Base-by-base conservation (phyloP, 1,284 basidiomycete species). In the Chalciporus sp. region DNA sequence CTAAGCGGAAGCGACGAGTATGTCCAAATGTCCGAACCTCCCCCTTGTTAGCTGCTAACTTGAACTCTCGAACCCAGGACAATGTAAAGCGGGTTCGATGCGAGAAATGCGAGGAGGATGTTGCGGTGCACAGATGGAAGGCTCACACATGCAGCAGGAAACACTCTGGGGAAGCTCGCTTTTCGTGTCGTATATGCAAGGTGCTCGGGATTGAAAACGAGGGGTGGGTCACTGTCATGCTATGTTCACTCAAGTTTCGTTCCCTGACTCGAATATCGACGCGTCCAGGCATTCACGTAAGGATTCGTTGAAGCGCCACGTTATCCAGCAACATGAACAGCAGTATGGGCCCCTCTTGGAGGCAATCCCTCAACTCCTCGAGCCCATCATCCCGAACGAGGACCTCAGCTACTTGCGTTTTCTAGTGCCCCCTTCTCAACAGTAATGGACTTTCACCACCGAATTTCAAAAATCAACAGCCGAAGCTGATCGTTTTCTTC, bases 241-340 rank as follows among this genome's bases (percentile, higher is more conserved):
- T n/a, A 19, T n/a, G 7, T 10, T 10, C 31, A 9, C 31, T 17
- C 12, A 12, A 5, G 12, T 7, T 26, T 23, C 5, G 7, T 16
- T 10, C 44, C 7, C 44, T 46, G 44, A n/a, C n/a, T n/a, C n/a
- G n/a, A n/a, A 46, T 23, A 31, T 33, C 31, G 12, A 19, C 28
- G 5, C 20, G 8, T 23, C n/a, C 31, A 50, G 48, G 10, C 19
- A 29, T 16, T 19, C 39, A 12, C 39, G 48, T 10, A 41, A 26
- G 17, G 48, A 49, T 49, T 42, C 48, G 14, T 39, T 49, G 14
- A 40, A 41, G 39, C 35, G 48, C 9, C 48, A 49, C 48, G 31
- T 46, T 7, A 16, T n/a, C 3, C 28, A 31, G 17, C 19, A 14
- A 20, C 44, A 46, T 12, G 0, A 12, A 11, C 8, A 26, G 3